A percentile compares a stretch with the other conserved stretches of the same genome.
phyloP scores from a whole-genome alignment of 495 filamentous ascomycete genomes.

The Aspergillus coremiiformis region DNA sequence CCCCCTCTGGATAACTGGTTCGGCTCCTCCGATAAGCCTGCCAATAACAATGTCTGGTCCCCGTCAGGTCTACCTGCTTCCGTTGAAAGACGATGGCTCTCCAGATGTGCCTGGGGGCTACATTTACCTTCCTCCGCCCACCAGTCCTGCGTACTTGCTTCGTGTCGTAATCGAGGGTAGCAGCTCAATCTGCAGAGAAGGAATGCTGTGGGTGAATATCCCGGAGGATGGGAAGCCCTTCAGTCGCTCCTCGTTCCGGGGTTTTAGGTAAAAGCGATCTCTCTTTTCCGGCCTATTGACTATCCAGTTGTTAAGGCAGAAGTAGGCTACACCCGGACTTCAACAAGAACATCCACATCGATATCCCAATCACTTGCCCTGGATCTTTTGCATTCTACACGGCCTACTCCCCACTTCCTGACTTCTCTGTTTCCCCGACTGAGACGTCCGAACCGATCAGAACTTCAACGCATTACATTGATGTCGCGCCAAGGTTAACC shows the following conservation, averaged over 20 bases:
- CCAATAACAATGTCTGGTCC: constrained; percentile 22
- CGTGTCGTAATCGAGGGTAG: constrained; percentile 93
- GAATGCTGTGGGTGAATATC: constrained; percentile 93
- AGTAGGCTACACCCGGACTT: constrained; percentile 81
- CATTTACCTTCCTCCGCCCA: constrained; percentile 79
- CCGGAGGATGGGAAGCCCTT: constrained; percentile 69
- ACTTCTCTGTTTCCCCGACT: constrained; percentile 54
- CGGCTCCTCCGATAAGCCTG: neutral
- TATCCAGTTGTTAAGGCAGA: constrained; percentile 17
- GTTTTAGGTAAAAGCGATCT: constrained; percentile 62
- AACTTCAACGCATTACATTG: constrained; percentile 79
- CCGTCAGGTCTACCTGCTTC: constrained; percentile 69
- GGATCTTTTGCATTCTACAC: constrained; percentile 95
- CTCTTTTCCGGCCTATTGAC: neutral
- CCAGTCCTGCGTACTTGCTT: constrained; percentile 62
- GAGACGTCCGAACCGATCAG: constrained; percentile 49
- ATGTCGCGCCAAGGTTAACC: constrained; percentile 77
- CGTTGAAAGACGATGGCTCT: constrained; percentile 84
- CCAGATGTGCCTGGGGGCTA: constrained; percentile 85
- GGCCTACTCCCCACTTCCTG: constrained; percentile 80
- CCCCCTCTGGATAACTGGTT: neutral
- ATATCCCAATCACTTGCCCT: constrained; percentile 72
- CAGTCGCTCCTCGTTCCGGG: constrained; percentile 65
- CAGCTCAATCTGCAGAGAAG: constrained; percentile 88
- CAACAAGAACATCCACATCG: constrained; percentile 82